These are phyloP conservation scores for Choanephora cucurbitarum DNA, from an alignment of 371 early-diverging fungal species.

Conservation along the genomic window DNA sequence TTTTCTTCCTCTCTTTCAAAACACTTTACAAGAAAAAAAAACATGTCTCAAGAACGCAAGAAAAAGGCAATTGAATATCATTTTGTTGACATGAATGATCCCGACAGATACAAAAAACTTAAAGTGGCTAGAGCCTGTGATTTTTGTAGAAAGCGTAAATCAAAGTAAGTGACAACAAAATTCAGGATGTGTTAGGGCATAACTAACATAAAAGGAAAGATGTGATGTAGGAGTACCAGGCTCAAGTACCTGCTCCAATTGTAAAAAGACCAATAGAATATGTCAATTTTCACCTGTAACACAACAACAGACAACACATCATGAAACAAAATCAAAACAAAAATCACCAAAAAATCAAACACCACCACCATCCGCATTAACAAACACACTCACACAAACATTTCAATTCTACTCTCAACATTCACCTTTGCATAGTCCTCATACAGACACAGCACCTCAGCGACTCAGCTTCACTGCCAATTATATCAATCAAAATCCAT, in stretches of 20 bases:
- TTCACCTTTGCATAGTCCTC: constrained; percentile 1
- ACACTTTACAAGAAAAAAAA: no score
- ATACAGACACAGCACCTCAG: background rate
- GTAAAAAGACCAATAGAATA: constrained; percentile 23
- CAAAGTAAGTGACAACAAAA: no score
- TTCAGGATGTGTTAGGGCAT: no score
- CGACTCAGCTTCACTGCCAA: background rate
- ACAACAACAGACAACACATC: background rate
- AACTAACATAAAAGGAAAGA: no score
- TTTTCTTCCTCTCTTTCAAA: background rate
- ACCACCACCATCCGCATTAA: background rate
- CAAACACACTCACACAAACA: background rate
- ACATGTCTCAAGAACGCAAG: constrained; percentile 12
- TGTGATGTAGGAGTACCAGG: constrained; percentile 42
- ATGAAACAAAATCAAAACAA: background rate
- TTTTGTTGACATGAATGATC: constrained; percentile 46
- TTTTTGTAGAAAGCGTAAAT: constrained; percentile 46
- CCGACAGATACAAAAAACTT: constrained; percentile 40
- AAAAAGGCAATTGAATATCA: constrained; percentile 31
- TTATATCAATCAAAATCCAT: constrained; percentile 10
- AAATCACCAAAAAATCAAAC: no score
- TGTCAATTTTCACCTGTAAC: constrained; percentile 26
- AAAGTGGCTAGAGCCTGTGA: constrained; percentile 45
- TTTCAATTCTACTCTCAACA: background rate
- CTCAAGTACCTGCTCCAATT: constrained; percentile 39